Evolutionary conservation across 108 stramenopile genomes (phyloP).

Genomic region (Stephanodiscus triporus): DNA sequence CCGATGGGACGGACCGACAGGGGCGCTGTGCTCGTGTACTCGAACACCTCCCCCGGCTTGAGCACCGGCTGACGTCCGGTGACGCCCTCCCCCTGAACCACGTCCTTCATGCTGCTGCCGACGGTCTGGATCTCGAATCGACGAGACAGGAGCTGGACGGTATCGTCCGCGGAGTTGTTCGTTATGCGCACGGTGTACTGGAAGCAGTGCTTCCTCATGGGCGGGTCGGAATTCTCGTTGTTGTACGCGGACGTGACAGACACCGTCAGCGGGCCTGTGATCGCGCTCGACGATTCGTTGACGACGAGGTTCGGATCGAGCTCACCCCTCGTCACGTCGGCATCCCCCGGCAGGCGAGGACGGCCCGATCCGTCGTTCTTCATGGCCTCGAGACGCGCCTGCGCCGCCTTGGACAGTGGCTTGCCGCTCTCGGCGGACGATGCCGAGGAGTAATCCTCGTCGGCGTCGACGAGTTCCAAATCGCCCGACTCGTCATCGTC

Average conservation of each 20-base stretch:
- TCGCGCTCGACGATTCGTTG: slow-evolving; percentile 61
- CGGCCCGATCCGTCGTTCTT: slow-evolving; percentile 56
- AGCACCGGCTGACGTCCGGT: slow-evolving; percentile 84
- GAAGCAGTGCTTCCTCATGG: slow-evolving; percentile 92
- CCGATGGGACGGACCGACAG: slow-evolving; percentile 79
- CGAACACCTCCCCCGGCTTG: slow-evolving; percentile 90
- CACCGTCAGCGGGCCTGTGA: slow-evolving; percentile 77
- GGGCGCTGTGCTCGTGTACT: slow-evolving; percentile 90
- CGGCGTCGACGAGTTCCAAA: slow-evolving; percentile 17
- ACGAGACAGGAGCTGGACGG: slow-evolving; percentile 89
- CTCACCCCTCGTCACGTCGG: slow-evolving; percentile 76
- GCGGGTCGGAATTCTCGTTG: slow-evolving; percentile 89
- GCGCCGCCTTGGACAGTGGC: slow-evolving; percentile 62
- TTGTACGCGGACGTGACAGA: slow-evolving; percentile 87
- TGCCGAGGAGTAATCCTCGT: slow-evolving; percentile 21
- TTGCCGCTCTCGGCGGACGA: slow-evolving; percentile 27
- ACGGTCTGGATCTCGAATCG: slow-evolving; percentile 92
- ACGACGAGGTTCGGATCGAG: slow-evolving; percentile 46
- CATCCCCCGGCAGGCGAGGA: slow-evolving; percentile 81
- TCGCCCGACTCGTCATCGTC: slow-evolving; percentile 30
- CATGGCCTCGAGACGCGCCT: slow-evolving; percentile 69
- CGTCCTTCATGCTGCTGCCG: slow-evolving; percentile 83
- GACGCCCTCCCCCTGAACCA: slow-evolving; percentile 91
- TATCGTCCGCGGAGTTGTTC: slow-evolving; percentile 83
- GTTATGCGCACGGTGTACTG: slow-evolving; percentile 93